These are phyloP conservation scores for Penicillium freii DNA, from an alignment of 2,329 filamentous ascomycete species.

Conservation along the genomic window DNA sequence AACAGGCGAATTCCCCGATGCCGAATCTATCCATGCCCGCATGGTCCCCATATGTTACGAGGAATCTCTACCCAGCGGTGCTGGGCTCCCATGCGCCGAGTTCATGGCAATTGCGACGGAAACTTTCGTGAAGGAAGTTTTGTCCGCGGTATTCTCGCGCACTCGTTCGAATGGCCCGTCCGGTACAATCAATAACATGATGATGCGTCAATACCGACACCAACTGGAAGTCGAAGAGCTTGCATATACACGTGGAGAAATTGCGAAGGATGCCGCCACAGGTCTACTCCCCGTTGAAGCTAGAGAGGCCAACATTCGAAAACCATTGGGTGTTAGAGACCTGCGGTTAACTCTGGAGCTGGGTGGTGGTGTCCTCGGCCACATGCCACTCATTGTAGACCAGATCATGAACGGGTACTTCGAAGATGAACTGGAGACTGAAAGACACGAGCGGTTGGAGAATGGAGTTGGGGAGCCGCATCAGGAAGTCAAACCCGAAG, in stretches of 20 bases:
- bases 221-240: conserved; percentile 76
- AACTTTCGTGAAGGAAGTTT: conserved; percentile 61
- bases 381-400: conserved; percentile 73
- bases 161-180: conserved; percentile 59
- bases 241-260: conserved; percentile 67
- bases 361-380: conserved; percentile 70
- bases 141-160: conserved; percentile 55
- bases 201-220: conserved; percentile 73
- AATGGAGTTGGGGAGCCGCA: conserved; percentile 20
- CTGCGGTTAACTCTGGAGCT: conserved; percentile 72
- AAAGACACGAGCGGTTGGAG: conserved; percentile 36
- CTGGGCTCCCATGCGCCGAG: conserved; percentile 54
- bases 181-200: conserved; percentile 67
- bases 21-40: conserved; percentile 55
- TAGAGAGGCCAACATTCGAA: conserved; percentile 69
- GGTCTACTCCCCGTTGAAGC: conserved; percentile 79
- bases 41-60: conserved; percentile 67
- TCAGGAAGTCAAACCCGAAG: conserved; percentile 26
- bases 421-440: conserved; percentile 68
- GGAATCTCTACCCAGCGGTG: conserved; percentile 57
- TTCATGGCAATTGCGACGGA: conserved; percentile 62
- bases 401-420: conserved; percentile 68
- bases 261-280: conserved; percentile 66
- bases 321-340: conserved; percentile 74
- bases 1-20: conserved; percentile 62